These are phyloP conservation scores for Sclerotinia sclerotiorum DNA, from an alignment of 2,329 filamentous ascomycete species.

Conservation along the genomic window DNA sequence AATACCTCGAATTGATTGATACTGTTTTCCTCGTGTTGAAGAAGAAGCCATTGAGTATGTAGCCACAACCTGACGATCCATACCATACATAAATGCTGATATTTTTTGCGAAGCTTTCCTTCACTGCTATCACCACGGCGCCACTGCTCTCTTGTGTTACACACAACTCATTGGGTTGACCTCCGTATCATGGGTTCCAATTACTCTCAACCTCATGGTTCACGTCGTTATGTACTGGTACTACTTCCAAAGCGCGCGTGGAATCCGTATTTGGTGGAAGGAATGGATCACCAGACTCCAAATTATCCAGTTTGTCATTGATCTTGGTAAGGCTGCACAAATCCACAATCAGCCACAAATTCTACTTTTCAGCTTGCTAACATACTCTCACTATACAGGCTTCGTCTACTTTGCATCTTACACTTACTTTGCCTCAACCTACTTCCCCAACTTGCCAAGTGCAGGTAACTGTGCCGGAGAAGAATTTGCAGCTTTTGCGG, in stretches of 20 bases:
- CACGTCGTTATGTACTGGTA: conserved; percentile 99
- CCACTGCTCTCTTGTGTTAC: conserved; percentile 95
- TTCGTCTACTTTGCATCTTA: conserved; percentile 99
- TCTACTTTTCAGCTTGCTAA: conserved; percentile 29
- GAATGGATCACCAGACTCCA: conserved; percentile 98
- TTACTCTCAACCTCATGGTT: conserved; percentile 86
- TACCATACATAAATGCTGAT: conserved; percentile 39
- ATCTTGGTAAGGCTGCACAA: conserved; percentile 65
- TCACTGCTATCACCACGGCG: conserved; percentile 98
- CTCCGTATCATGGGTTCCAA: conserved; percentile 91
- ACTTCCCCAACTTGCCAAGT: conserved; percentile 84
- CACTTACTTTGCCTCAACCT: conserved; percentile 93
- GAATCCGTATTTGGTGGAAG: conserved; percentile 98
- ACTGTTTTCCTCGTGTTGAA: conserved; percentile 97
- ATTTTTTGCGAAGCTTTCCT: conserved; percentile 70
- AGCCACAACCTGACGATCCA: neutral
- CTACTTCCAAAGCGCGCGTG: conserved; percentile 98
- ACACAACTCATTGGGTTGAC: conserved; percentile 93
- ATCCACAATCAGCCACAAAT: neutral
- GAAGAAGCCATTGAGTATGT: conserved; percentile 92
- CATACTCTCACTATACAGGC: conserved; percentile 52
- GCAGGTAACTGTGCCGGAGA: conserved; percentile 86
- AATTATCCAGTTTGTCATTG: conserved; percentile 95
- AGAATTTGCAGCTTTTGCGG: conserved; percentile 92
- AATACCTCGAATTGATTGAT: conserved; percentile 93